These are phyloP conservation scores for Dictyostelium brefeldianum DNA, from an alignment of 78 protist genomes.

Conservation along the genomic window DNA sequence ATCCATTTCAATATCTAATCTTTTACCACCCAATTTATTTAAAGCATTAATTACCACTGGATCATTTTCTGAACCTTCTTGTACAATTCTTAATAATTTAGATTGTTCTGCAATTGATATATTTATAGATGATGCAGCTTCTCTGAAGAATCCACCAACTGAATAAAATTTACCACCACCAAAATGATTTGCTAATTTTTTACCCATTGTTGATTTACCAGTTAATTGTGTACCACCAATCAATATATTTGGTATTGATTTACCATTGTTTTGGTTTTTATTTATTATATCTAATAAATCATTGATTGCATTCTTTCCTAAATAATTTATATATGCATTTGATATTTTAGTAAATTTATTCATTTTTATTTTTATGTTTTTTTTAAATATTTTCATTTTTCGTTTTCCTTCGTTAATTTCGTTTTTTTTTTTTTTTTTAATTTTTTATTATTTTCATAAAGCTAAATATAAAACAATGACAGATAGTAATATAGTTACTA, in stretches of 20 bases:
- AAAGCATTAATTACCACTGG: not conserved
- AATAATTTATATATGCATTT: constrained; percentile 22
- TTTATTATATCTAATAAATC: not conserved
- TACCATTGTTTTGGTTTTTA: not conserved
- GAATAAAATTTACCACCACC: constrained; percentile 44
- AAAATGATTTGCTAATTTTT: constrained; percentile 19
- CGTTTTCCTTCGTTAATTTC: too few species aligned
- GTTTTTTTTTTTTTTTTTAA: too few species aligned
- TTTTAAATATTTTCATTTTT: too few species aligned
- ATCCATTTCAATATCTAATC: constrained; percentile 66
- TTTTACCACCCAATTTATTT: constrained; percentile 20
- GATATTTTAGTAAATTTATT: not conserved
- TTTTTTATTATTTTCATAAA: too few species aligned
- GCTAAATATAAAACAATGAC: too few species aligned
- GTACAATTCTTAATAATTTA: not conserved
- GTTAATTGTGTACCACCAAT: constrained; percentile 65
- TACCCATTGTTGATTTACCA: constrained; percentile 64
- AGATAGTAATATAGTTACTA: too few species aligned
- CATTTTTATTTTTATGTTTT: not conserved
- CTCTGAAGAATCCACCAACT: constrained; percentile 61
- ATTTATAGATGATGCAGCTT: constrained; percentile 10
- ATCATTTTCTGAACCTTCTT: not conserved
- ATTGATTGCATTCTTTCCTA: constrained; percentile 19
- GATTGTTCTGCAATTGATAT: constrained; percentile 38
- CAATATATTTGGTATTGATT: constrained; percentile 22